Base-by-base conservation (phyloP, 1,139 yeast genomes). In the Nakaseomyces kungkrabaensis region DNA sequence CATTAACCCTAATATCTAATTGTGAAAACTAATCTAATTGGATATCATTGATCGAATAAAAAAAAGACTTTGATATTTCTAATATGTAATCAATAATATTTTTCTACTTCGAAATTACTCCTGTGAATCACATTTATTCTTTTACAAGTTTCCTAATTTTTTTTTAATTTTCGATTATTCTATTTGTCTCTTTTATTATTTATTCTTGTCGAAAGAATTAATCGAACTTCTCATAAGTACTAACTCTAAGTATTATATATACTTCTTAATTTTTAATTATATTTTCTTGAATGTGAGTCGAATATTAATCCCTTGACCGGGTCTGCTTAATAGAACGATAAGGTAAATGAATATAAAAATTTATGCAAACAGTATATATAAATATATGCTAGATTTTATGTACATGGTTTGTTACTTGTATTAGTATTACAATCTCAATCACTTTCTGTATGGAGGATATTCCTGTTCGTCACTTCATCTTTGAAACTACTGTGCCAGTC, bases 401-500 rank as follows among this genome's bases (percentile, higher is more conserved):
- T 44, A 26, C 46, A 13, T n/a, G 34, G 22, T 10, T 40, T 17
- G 17, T n/a, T 10, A 25, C 13, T 27, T 5, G 22, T 17, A 17
- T 17, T 4, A 29, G 9, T 32, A 5, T 32, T 11, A 43, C 10
- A 25, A 7, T 33, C 17, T 32, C 32, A 22, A 11, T 38, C 42
- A 26, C 2, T 29, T n/a, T 41, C 44, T 7, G 44, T 27, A 29
- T 4, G 4, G 10, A 51, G 37, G 25, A 56, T 47, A 7, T 43
- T 45, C 46, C 65, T 50, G 3, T 51, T 47, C 11, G 45, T 45
- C 10, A 62, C 49, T 33, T 61, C 64, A 4, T 49, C 38, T 40
- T 54, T 54, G 38, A 62, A 49, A n/a, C 60, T 51, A 8, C 45
- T 49, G 40, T 59, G 58, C 53, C 57, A 54, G 34, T 59, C 57